Conservation (phyloP, 2,329 filamentous ascomycete species). For the Aspergillus pseudoviridinutans region DNA sequence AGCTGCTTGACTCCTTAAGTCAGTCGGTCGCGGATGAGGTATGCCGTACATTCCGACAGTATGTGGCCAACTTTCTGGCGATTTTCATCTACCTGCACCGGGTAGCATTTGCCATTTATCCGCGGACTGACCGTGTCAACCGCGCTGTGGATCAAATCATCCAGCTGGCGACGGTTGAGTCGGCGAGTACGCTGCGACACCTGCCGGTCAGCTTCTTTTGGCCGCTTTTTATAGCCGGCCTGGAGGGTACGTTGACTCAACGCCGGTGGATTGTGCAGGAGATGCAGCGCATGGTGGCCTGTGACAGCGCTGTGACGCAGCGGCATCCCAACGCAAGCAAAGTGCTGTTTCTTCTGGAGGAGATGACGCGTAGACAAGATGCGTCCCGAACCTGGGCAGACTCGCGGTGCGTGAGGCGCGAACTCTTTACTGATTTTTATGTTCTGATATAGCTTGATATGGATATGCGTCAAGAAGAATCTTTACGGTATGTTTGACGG, state of each 20-base stretch:
- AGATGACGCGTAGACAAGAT: slow-evolving; percentile 34
- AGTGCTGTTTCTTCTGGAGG: slow-evolving; percentile 27
- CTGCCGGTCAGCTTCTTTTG: slow-evolving; percentile 32
- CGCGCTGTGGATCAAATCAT: slow-evolving; percentile 34
- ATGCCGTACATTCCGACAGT: slow-evolving; percentile 31
- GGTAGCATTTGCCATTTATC: slow-evolving; percentile 36
- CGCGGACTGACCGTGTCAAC: slow-evolving; percentile 33
- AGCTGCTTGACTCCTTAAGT: slow-evolving; percentile 23
- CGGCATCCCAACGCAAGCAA: slow-evolving; percentile 32
- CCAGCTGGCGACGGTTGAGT: slow-evolving; percentile 29
- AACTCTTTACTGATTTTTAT: slow-evolving; percentile 32
- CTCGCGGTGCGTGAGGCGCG: slow-evolving; percentile 30
- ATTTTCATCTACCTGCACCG: slow-evolving; percentile 36
- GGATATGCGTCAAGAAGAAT: not conserved
- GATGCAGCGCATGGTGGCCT: slow-evolving; percentile 30
- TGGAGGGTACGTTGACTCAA: slow-evolving; percentile 30
- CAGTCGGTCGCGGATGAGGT: slow-evolving; percentile 23
- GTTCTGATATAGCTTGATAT: slow-evolving; percentile 24
- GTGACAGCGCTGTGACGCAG: not conserved
- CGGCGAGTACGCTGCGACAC: slow-evolving; percentile 10
- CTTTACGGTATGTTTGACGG: not conserved
- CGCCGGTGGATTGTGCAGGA: slow-evolving; percentile 31
- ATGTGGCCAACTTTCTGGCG: slow-evolving; percentile 33
- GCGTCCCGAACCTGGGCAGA: slow-evolving; percentile 32
- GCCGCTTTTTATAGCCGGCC: slow-evolving; percentile 32